Evolutionary conservation across 805 yeast genomes (phyloP).

Genomic region (Teunomyces gatunensis): DNA sequence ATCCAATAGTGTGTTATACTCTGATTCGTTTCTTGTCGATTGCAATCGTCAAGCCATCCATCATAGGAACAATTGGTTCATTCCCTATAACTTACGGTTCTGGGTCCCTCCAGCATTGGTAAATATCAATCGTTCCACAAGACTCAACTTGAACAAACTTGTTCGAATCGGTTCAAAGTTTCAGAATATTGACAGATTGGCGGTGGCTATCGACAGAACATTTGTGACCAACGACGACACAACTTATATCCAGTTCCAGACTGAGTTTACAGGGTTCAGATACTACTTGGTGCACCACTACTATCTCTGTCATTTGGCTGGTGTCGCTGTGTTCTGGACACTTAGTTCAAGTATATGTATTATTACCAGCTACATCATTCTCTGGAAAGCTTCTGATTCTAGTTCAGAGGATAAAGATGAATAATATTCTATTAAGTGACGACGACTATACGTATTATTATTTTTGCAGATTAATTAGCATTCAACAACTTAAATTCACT

Average conservation of each 20-base stretch:
- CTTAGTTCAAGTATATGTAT: constrained; percentile 16
- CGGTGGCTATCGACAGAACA: background rate
- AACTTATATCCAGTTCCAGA: constrained; percentile 15
- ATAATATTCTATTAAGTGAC: background rate
- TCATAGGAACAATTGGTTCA: constrained; percentile 25
- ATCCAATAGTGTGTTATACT: background rate
- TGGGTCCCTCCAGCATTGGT: constrained; percentile 37
- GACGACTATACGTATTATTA: background rate
- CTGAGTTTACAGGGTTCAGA: constrained; percentile 21
- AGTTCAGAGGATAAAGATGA: background rate
- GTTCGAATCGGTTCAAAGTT: constrained; percentile 5
- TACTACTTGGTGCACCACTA: constrained; percentile 23
- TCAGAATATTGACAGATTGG: background rate
- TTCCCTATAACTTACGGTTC: constrained; percentile 36
- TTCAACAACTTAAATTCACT: constrained; percentile 29
- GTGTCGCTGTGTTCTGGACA: constrained; percentile 19
- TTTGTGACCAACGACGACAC: constrained; percentile 7
- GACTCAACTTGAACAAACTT: constrained; percentile 9
- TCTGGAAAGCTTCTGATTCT: constrained; percentile 7
- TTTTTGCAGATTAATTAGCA: constrained; percentile 18
- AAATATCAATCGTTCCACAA: constrained; percentile 15
- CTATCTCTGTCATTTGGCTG: constrained; percentile 16
- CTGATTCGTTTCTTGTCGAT: constrained; percentile 17
- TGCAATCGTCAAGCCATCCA: constrained; percentile 33
- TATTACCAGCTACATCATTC: constrained; percentile 14